A percentile compares a stretch with the other conserved stretches of the same genome.
Evolutionary conservation across 2,329 filamentous ascomycete genomes (phyloP).

Genomic region (Penicillium nordicum): DNA sequence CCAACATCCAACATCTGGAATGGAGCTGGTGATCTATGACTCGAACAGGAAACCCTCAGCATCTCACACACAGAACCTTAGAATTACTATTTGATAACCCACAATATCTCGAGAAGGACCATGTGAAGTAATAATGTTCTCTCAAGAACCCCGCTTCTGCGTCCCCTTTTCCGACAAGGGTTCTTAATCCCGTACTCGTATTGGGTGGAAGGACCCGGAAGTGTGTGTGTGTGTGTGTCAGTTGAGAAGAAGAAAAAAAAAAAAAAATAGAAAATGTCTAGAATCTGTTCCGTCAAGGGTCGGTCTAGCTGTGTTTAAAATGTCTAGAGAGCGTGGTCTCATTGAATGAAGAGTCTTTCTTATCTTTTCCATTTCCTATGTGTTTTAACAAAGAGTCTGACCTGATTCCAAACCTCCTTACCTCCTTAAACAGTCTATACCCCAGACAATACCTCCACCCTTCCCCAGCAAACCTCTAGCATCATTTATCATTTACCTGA

Average conservation of each 20-base stretch:
- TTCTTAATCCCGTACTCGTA: slow-evolving; percentile 14
- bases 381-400: background rate
- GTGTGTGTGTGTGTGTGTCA: slow-evolving; percentile 4
- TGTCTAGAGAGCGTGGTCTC: background rate
- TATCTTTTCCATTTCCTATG: background rate
- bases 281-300: slow-evolving; percentile 4
- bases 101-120: background rate
- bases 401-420: background rate
- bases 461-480: background rate
- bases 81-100: background rate
- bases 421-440: background rate
- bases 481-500: background rate
- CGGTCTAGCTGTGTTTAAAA: slow-evolving; percentile 20
- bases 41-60: background rate
- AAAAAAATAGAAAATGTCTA: background rate
- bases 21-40: background rate
- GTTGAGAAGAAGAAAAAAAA: background rate
- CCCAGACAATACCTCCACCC: background rate
- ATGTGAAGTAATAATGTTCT: background rate
- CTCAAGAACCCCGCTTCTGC: slow-evolving; percentile 17
- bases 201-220: slow-evolving; percentile 22
- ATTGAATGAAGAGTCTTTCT: background rate
- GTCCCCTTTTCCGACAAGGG: slow-evolving; percentile 1
- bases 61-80: background rate
- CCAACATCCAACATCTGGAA: background rate